Percentiles rank a stretch among this genome's conserved stretches.
Conservation (phyloP, 2,329 filamentous ascomycete genomes). For the Chrysoporthe cubensis region DNA sequence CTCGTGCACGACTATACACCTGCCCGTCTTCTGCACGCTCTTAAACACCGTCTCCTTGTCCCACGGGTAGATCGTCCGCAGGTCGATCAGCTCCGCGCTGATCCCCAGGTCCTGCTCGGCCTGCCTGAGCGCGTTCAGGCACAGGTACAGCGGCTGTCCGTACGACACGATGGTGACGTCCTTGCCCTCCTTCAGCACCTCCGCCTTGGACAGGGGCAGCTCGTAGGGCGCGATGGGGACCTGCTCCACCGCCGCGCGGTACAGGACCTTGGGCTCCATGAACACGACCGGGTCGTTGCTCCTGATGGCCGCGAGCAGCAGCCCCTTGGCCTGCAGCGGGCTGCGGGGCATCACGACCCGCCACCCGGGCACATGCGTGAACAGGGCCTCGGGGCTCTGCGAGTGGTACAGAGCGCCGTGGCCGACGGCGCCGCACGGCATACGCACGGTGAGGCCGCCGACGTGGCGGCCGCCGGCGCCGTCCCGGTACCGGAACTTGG, state of each 20-base stretch:
- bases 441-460: conserved; percentile 83
- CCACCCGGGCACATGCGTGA: conserved; percentile 84
- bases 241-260: conserved; percentile 89
- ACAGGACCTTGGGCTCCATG: conserved; percentile 92
- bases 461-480: conserved; percentile 61
- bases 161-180: conserved; percentile 87
- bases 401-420: conserved; percentile 89
- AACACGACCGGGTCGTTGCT: conserved; percentile 88
- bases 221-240: conserved; percentile 81
- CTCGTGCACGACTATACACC: conserved; percentile 88
- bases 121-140: conserved; percentile 73
- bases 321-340: conserved; percentile 84
- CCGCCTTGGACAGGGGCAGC: conserved; percentile 84
- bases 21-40: conserved; percentile 85
- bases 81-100: conserved; percentile 82
- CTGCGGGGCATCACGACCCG: conserved; percentile 85
- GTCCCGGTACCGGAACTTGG: conserved; percentile 79
- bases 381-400: conserved; percentile 86
- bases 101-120: conserved; percentile 77
- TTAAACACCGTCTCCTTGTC: conserved; percentile 78
- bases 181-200: conserved; percentile 78
- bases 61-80: conserved; percentile 91
- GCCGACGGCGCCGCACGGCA: conserved; percentile 89
- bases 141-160: conserved; percentile 86
- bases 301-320: conserved; percentile 76